Evolutionary conservation across 257 asterid species (phyloP).

Genomic region (Sherardia arvensis): DNA sequence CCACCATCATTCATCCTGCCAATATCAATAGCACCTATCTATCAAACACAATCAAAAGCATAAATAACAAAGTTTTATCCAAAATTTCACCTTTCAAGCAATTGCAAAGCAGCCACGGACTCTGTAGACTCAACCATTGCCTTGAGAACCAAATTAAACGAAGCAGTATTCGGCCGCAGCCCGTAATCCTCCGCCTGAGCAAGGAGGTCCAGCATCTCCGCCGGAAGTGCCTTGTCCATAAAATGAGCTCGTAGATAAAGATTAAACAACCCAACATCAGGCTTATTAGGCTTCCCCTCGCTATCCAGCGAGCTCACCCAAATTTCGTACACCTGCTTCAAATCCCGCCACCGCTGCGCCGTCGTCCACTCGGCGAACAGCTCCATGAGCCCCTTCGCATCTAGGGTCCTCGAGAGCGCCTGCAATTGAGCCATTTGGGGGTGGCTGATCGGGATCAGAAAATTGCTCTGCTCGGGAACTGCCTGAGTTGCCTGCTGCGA

Average conservation of each 20-base stretch:
- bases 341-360: constrained; percentile 56
- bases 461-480: constrained; percentile 14
- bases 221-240: constrained; percentile 53
- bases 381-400: constrained; percentile 36
- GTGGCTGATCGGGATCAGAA: constrained; percentile 38
- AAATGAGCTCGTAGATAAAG: constrained; percentile 72
- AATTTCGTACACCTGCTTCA: constrained; percentile 62
- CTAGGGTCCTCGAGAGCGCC: constrained; percentile 38
- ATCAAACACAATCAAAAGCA: constrained; percentile 18
- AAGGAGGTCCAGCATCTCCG: constrained; percentile 50
- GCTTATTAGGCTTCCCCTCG: constrained; percentile 71
- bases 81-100: constrained; percentile 56
- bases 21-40: constrained; percentile 19
- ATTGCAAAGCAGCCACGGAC: constrained; percentile 43
- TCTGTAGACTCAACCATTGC: constrained; percentile 59
- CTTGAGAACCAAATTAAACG: constrained; percentile 68
- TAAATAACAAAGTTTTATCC: background rate
- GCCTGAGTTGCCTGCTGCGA: constrained; percentile 8
- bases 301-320: constrained; percentile 64
- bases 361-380: constrained; percentile 70
- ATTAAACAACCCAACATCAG: constrained; percentile 68
- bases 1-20: constrained; percentile 78
- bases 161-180: constrained; percentile 60
- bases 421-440: constrained; percentile 30
- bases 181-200: constrained; percentile 46